Evolutionary conservation across 108 stramenopile species (phyloP).

Genomic region (Nitzschia palea): DNA sequence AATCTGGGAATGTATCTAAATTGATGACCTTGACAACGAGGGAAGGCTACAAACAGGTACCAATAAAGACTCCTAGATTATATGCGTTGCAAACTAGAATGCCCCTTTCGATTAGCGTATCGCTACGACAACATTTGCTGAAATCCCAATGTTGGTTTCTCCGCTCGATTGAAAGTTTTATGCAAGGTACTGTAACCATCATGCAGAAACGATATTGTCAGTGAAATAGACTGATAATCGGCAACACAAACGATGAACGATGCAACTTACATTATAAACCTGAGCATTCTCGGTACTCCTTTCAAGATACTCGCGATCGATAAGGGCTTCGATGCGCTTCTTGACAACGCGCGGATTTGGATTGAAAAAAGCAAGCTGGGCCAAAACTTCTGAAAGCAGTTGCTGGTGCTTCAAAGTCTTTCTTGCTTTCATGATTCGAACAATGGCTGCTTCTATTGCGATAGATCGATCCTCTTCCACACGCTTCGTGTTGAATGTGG

Average conservation of each 20-base stretch:
- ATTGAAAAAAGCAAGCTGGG: constrained; percentile 96
- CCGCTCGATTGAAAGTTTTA: too few species aligned
- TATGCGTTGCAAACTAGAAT: too few species aligned
- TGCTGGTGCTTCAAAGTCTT: constrained; percentile 97
- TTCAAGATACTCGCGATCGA: constrained; percentile 96
- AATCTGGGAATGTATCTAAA: too few species aligned
- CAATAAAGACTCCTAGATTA: too few species aligned
- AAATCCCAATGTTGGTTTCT: too few species aligned
- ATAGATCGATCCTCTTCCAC: constrained; percentile 97
- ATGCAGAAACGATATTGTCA: neutral
- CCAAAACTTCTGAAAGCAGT: constrained; percentile 94
- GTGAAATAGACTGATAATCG: neutral
- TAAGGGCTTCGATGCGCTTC: constrained; percentile 92
- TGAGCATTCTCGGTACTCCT: constrained; percentile 82
- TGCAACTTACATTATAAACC: constrained; percentile 78
- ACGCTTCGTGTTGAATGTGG: constrained; percentile 93
- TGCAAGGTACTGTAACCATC: constrained; percentile 8
- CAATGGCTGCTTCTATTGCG: constrained; percentile 99
- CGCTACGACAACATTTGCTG: too few species aligned
- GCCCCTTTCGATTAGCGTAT: too few species aligned
- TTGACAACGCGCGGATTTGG: constrained; percentile 96
- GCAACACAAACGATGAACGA: neutral
- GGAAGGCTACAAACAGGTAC: too few species aligned
- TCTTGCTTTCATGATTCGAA: constrained; percentile 99
- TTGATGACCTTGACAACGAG: too few species aligned